These are phyloP conservation scores for Fusarium metavorans DNA, from an alignment of 2,329 filamentous ascomycete genomes.

Conservation along the genomic window DNA sequence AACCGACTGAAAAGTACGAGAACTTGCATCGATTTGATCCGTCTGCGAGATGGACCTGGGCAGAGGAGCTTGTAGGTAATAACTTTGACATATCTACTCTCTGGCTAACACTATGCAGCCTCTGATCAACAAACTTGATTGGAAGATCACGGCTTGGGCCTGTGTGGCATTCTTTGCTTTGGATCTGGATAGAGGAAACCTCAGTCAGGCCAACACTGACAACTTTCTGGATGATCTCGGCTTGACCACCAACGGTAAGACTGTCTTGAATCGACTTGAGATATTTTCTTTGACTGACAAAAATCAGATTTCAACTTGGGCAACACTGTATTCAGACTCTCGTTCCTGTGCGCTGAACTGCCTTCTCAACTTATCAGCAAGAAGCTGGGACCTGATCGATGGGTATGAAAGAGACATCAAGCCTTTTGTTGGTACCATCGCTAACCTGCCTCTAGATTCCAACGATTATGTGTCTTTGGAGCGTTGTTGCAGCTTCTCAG, in stretches of 20 bases:
- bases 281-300: not conserved
- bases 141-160: slow-evolving; percentile 58
- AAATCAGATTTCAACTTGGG: slow-evolving; percentile 50
- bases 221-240: slow-evolving; percentile 54
- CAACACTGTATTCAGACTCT: slow-evolving; percentile 48
- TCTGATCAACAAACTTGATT: slow-evolving; percentile 55
- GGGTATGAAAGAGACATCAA: slow-evolving; percentile 45
- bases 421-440: not conserved
- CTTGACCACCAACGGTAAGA: slow-evolving; percentile 52
- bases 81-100: not conserved
- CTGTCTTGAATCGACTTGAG: rapidly evolving
- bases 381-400: slow-evolving; percentile 68
- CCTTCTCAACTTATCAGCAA: slow-evolving; percentile 71
- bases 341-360: slow-evolving; percentile 54
- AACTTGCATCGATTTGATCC: slow-evolving; percentile 62
- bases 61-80: not conserved
- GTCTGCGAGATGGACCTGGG: slow-evolving; percentile 54
- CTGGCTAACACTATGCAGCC: not conserved
- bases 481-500: slow-evolving; percentile 63
- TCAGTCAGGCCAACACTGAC: slow-evolving; percentile 60
- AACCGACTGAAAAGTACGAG: slow-evolving; percentile 49
- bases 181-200: slow-evolving; percentile 62
- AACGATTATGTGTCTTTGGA: slow-evolving; percentile 67
- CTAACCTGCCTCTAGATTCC: slow-evolving; percentile 55
- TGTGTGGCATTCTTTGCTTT: slow-evolving; percentile 56